phyloP scores from a whole-genome alignment of 352 stramenopile genomes.

The Globisporangium ultimum region DNA sequence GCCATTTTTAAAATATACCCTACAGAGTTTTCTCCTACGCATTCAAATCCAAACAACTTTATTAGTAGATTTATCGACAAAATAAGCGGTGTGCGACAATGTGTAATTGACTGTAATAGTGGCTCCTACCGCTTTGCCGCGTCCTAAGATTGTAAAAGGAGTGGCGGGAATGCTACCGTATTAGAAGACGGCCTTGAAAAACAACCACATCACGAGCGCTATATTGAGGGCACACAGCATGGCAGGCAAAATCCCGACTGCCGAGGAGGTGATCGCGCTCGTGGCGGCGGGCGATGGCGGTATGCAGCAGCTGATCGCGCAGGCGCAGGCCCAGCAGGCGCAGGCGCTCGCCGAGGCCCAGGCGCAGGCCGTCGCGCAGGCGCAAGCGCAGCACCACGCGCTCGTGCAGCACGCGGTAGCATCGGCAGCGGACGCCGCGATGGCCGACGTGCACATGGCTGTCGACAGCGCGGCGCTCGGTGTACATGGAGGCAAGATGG shows the following conservation, averaged over 20 bases:
- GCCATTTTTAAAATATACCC: neutral
- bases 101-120: neutral
- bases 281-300: constrained; percentile 35
- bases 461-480: neutral
- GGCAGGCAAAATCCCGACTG: constrained; percentile 42
- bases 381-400: constrained; percentile 6
- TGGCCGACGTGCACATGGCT: constrained; percentile 3
- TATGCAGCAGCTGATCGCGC: constrained; percentile 58
- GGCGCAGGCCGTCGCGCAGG: constrained; percentile 4
- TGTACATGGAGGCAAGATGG: constrained; percentile 11
- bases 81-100: neutral
- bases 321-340: constrained; percentile 44
- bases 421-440: neutral
- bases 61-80: neutral
- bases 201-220: constrained; percentile 10
- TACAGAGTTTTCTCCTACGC: neutral
- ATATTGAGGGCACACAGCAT: constrained; percentile 19
- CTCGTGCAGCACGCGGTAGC: constrained; percentile 19
- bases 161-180: constrained; percentile 9
- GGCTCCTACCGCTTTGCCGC: neutral
- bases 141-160: constrained; percentile 1
- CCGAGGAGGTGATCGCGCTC: constrained; percentile 59
- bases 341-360: constrained; percentile 15
- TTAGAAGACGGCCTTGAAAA: constrained; percentile 42
- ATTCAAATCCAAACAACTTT: neutral